A percentile compares a stretch with the other conserved stretches of the same genome.
Conservation (phyloP, 73 alveolate genomes). For the Blepharisma japonicum region DNA sequence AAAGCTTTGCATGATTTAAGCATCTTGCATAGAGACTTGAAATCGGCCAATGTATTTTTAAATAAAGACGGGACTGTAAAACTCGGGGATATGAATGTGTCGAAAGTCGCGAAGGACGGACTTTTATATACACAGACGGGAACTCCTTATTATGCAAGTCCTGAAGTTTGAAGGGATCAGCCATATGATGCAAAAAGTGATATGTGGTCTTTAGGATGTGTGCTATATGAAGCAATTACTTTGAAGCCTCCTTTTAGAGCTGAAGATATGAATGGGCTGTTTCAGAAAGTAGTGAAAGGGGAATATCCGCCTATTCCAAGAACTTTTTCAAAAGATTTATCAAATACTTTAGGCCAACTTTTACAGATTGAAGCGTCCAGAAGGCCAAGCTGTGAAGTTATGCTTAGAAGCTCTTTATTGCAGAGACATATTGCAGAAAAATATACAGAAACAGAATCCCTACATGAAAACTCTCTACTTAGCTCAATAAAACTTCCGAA, state of each 20-base stretch:
- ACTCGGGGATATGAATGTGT: slow-evolving; percentile 32
- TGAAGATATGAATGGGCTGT: slow-evolving; percentile 21
- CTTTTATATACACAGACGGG: slow-evolving; percentile 50
- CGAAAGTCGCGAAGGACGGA: slow-evolving; percentile 32
- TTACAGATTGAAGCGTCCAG: slow-evolving; percentile 6
- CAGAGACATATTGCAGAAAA: too few species aligned
- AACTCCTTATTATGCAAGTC: slow-evolving; percentile 75
- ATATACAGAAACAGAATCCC: too few species aligned
- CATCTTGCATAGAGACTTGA: background rate
- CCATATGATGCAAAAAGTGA: background rate
- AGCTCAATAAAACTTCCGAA: too few species aligned
- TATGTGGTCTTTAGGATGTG: too few species aligned
- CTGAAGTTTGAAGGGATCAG: slow-evolving; percentile 57
- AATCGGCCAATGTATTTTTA: slow-evolving; percentile 25
- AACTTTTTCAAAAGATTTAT: background rate
- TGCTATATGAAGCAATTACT: too few species aligned
- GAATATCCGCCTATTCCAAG: slow-evolving; percentile 9
- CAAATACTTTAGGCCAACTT: background rate
- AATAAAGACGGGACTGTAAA: slow-evolving; percentile 29
- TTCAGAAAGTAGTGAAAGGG: slow-evolving; percentile 20
- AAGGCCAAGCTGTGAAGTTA: background rate
- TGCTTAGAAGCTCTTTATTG: too few species aligned
- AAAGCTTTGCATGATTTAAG: too few species aligned
- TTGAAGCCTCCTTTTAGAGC: slow-evolving; percentile 21
- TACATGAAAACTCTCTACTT: too few species aligned